phyloP scores from a whole-genome alignment of 2,329 filamentous ascomycete species.

The Didymella arachidicola region DNA sequence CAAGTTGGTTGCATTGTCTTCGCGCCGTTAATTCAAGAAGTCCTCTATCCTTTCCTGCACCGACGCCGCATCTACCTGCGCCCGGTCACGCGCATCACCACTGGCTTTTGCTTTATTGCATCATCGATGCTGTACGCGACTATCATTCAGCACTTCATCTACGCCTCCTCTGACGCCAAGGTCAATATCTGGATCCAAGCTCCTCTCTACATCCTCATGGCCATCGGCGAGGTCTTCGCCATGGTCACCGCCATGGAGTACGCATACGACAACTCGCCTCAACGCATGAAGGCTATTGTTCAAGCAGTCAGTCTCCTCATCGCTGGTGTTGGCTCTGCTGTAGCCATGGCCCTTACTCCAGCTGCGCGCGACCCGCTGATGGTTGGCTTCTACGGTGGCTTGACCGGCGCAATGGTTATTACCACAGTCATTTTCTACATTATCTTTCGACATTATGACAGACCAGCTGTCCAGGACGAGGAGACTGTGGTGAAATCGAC shows the following conservation, averaged over 20 bases:
- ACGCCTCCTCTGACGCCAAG: slow-evolving; percentile 28
- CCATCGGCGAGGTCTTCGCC: slow-evolving; percentile 55
- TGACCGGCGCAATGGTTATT: slow-evolving; percentile 34
- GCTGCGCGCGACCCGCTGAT: slow-evolving; percentile 43
- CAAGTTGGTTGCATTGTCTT: slow-evolving; percentile 46
- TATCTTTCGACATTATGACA: slow-evolving; percentile 36
- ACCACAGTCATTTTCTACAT: slow-evolving; percentile 37
- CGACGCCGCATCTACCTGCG: slow-evolving; percentile 37
- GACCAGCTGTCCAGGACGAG: neutral
- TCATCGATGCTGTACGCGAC: slow-evolving; percentile 44
- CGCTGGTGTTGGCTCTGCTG: slow-evolving; percentile 41
- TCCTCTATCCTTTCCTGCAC: slow-evolving; percentile 42
- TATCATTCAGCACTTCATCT: slow-evolving; percentile 44
- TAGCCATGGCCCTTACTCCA: slow-evolving; percentile 44
- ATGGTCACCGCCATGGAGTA: slow-evolving; percentile 55
- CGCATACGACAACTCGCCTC: slow-evolving; percentile 54
- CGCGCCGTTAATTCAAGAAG: slow-evolving; percentile 41
- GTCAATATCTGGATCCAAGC: slow-evolving; percentile 52
- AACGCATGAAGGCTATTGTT: slow-evolving; percentile 52
- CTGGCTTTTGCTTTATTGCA: slow-evolving; percentile 44
- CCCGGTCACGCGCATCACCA: slow-evolving; percentile 41
- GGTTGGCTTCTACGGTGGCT: slow-evolving; percentile 37
- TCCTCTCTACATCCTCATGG: slow-evolving; percentile 52
- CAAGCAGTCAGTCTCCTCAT: slow-evolving; percentile 48
- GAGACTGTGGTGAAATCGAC: neutral